Evolutionary conservation across 257 asterid species (phyloP), one percentile per base, ranked within the genome.

Genomic region (Gentiana straminea): DNA sequence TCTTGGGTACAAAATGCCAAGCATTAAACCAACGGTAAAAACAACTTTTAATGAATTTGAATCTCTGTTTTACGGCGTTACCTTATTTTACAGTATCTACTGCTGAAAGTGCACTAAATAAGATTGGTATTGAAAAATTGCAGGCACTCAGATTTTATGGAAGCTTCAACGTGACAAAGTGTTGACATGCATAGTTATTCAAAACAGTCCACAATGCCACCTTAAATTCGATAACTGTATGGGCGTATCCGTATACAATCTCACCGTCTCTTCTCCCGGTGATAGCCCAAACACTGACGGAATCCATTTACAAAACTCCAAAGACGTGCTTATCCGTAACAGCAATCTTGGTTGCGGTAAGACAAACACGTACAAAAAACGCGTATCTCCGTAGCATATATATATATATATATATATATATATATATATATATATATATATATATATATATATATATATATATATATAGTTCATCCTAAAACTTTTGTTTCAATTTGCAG

Each of bases 271-370:
- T 8, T 91, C 98, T 8, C 98, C 98, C 0, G 93, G 94, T 1
- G 77, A 83, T 61, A 91, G 98, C 61, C 98, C 96, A 13, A 91
- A 91, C 54, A 91, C 98, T 0, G 97, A 91, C 12, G 98, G 98
- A 41, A 91, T 91, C 51, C 98, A 91, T 61, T 68, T 91, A 33
- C 94, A 85, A 68, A 85, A 91, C 77, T 84, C 98, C 52, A 83
- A 78, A 68, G 94, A 87, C 10, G 95, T 82, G 59, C 78, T 81
- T 12, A 83, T 91, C 58, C 93, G 80, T 50, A 73, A 76, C 57
- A 53, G 84, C 13, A 84, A 69, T 59, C 71, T 91, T 54, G 83
- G 80, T 41, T 91, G 98, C 44, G 98, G 98, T 87, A 86, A 70
- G 54, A 52, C n/a, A n/a, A n/a, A n/a, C n/a, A n/a, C n/a, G n/a